Evolutionary conservation across 148 eudicot genomes (phyloP), one percentile per base, ranked within the genome.

Genomic region (Silene latifolia): DNA sequence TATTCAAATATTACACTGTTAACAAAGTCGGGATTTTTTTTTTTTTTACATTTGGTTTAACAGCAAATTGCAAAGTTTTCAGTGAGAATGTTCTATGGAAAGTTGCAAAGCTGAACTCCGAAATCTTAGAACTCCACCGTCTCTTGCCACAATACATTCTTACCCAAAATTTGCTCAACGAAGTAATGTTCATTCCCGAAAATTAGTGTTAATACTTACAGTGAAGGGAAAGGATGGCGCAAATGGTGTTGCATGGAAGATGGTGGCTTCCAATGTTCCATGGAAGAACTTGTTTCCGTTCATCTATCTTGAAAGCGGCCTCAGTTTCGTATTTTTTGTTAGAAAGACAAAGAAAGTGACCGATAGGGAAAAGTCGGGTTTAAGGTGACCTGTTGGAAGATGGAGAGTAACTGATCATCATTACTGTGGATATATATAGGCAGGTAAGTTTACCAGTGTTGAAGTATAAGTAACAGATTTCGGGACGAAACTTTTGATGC

Each of bases 181-280:
- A n/a, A n/a, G n/a, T n/a, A n/a, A n/a, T n/a, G n/a, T n/a, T n/a
- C n/a, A n/a, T n/a, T n/a, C n/a, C n/a, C n/a, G n/a, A n/a, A n/a
- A n/a, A 35, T 1, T 3, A 35, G 3, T 23, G 18, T 10, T 15
- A 53, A 69, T 18, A 83, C 89, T 85, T 89, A 92, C 99, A 68
- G 53, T 74, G 64, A 79, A 79, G 57, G 89, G 86, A 66, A 82
- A 83, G 32, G 97, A 80, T 48, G 92, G 82, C 63, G 63, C 80
- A 62, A 72, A 74, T 69, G 85, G 85, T 24, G 93, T 90, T 72
- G 93, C 99, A 67, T 87, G 88, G 72, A 92, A 95, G 83, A 95
- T 83, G 69, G 97, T 90, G 58, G 77, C 90, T 86, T 92, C 99
- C 74, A 92, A 86, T 67, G 96, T 92, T 67, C 97, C 97, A 77